phyloP scores from a whole-genome alignment of 139 green algal species.

The Chlorella sp. region DNA sequence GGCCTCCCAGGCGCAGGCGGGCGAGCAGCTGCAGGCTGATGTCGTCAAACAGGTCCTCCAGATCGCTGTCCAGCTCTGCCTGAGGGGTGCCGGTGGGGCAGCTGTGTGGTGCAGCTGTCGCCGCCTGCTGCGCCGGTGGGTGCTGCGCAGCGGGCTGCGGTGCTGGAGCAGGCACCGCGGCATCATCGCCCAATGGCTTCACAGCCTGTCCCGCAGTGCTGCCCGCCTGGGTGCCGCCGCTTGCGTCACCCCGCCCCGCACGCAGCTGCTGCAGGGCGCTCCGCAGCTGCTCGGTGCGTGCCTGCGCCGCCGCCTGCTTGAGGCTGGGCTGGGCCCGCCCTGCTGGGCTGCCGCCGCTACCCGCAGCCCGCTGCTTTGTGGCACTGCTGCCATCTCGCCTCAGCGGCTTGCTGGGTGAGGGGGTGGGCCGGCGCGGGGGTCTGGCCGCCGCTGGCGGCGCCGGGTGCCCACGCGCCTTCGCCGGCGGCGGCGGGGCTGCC shows the following conservation, averaged over 20 bases:
- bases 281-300: conserved; percentile 14
- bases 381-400: no score
- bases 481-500: not conserved
- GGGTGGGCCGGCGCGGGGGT: not conserved
- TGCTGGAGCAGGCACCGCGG: not conserved
- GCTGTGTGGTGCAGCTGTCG: not conserved
- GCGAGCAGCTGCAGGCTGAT: conserved; percentile 16
- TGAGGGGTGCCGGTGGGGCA: not conserved
- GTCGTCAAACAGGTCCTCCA: conserved; percentile 21
- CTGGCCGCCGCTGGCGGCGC: no score
- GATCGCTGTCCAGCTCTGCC: not conserved
- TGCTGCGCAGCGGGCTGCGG: not conserved
- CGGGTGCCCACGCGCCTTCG: no score
- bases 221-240: not conserved
- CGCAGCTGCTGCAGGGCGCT: conserved; percentile 26
- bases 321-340: not conserved
- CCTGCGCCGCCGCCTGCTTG: not conserved
- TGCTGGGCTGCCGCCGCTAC: not conserved
- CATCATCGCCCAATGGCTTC: no score
- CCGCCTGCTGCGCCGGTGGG: no score
- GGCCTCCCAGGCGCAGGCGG: not conserved
- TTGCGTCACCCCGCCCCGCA: not conserved
- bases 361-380: not conserved
- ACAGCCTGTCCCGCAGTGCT: no score
- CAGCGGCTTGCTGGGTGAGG: not conserved